A percentile compares a stretch with the other conserved stretches of the same genome.
These are phyloP conservation scores for Ophioceras dolichostomum DNA, from an alignment of 2,329 filamentous ascomycete genomes.

Conservation along the genomic window DNA sequence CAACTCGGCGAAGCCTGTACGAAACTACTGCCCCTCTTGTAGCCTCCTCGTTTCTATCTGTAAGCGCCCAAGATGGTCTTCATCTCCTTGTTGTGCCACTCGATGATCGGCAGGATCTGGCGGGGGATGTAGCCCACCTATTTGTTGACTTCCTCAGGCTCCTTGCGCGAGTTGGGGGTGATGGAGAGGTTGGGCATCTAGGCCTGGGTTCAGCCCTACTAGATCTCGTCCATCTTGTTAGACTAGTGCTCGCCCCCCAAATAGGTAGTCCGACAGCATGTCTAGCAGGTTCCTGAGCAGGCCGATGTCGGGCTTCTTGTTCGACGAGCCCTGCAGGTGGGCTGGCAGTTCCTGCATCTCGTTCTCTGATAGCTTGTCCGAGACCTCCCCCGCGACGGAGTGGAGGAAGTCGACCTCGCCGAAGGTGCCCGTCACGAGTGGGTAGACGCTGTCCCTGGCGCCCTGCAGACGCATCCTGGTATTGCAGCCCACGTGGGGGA, in stretches of 20 bases:
- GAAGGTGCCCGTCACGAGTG: conserved; percentile 82
- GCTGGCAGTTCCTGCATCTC: conserved; percentile 82
- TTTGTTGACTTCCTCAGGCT: conserved; percentile 71
- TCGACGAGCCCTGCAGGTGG: conserved; percentile 60
- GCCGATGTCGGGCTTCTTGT: conserved; percentile 54
- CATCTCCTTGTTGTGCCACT: conserved; percentile 85
- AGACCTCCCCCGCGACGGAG: conserved; percentile 67
- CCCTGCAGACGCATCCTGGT: conserved; percentile 60
- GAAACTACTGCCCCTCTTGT: no score
- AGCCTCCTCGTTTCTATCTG: no score
- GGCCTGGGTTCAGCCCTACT: conserved; percentile 60
- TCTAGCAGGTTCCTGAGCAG: conserved; percentile 67
- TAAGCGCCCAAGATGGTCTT: conserved; percentile 64
- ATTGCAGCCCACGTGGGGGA: conserved; percentile 72
- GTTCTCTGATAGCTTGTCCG: conserved; percentile 82
- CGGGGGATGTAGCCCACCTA: conserved; percentile 61
- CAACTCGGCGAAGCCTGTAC: no score
- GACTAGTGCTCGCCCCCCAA: conserved; percentile 59
- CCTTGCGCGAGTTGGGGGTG: conserved; percentile 54
- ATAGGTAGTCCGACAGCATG: conserved; percentile 69
- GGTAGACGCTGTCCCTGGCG: conserved; percentile 56
- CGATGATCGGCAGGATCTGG: conserved; percentile 78
- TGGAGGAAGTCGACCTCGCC: conserved; percentile 91
- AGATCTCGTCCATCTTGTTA: conserved; percentile 65
- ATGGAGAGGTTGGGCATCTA: conserved; percentile 66